phyloP scores from a whole-genome alignment of 2,329 filamentous ascomycete genomes.

The Cordyceps javanica region DNA sequence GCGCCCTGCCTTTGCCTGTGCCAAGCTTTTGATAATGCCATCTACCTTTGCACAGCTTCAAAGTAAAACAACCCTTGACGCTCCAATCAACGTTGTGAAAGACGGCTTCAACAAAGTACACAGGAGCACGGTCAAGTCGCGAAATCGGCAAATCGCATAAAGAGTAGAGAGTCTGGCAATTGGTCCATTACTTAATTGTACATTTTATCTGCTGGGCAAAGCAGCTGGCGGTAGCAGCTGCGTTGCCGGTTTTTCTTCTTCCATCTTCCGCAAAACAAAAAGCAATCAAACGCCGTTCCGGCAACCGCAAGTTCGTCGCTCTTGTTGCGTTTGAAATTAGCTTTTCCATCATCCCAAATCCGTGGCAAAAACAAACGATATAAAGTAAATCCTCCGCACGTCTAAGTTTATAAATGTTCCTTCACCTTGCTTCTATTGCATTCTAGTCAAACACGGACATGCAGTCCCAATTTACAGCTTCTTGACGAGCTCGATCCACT shows the following conservation, averaged over 20 bases:
- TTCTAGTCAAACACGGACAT: constrained; percentile 1
- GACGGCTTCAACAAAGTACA: no score
- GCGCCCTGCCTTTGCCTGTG: no score
- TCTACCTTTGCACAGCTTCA: no score
- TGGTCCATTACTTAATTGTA: constrained; percentile 12
- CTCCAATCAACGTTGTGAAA: no score
- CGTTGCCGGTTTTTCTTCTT: neutral
- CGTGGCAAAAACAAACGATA: constrained; percentile 9
- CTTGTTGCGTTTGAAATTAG: constrained; percentile 2
- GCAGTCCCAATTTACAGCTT: constrained; percentile 63
- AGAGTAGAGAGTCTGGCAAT: neutral
- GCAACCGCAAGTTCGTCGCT: constrained; percentile 7
- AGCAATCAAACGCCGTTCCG: constrained; percentile 12
- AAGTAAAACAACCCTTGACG: no score
- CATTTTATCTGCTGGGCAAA: constrained; percentile 9
- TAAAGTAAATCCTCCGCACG: constrained; percentile 1
- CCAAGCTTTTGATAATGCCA: no score
- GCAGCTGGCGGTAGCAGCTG: neutral
- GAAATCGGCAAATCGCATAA: neutral
- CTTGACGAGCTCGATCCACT: constrained; percentile 89
- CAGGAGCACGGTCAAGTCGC: no score
- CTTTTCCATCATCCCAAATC: constrained; percentile 9
- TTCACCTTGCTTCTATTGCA: neutral
- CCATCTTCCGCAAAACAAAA: neutral
- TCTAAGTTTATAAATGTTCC: constrained; percentile 6